Percentiles rank a stretch among this genome's conserved stretches.
Conservation (phyloP, 1,284 basidiomycete genomes). For the Ustilago curta region DNA sequence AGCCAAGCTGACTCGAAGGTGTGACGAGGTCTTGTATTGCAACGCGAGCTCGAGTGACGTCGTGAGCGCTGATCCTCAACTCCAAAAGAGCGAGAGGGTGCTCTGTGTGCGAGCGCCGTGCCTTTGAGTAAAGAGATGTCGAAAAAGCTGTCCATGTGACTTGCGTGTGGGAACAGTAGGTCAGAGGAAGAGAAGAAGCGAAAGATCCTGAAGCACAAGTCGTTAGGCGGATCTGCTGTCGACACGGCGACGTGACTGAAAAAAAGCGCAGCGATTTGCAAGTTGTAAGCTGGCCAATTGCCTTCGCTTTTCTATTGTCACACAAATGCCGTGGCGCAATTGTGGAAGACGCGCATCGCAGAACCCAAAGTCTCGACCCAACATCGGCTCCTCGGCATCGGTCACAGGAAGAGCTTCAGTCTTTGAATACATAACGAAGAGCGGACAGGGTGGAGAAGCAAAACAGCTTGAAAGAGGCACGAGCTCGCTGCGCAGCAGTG, state of each 20-base stretch:
- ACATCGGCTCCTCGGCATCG: too few relatives aligned
- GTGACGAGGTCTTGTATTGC: too few relatives aligned
- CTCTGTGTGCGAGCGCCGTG: too few relatives aligned
- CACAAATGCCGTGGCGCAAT: slow-evolving; percentile 15
- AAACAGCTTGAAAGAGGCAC: not conserved
- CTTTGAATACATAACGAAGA: too few relatives aligned
- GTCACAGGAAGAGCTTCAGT: not conserved
- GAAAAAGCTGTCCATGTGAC: not conserved
- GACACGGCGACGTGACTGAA: slow-evolving; percentile 28
- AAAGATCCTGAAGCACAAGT: not conserved
- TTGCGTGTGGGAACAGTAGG: not conserved
- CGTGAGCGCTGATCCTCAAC: too few relatives aligned
- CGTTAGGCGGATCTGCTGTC: slow-evolving; percentile 11
- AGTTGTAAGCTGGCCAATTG: too few relatives aligned
- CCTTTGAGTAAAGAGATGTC: not conserved
- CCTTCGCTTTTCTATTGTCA: slow-evolving; percentile 8
- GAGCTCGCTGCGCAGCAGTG: not conserved
- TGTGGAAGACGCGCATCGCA: slow-evolving; percentile 9
- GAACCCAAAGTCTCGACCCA: not conserved
- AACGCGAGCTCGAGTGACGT: too few relatives aligned
- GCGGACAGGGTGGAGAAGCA: not conserved
- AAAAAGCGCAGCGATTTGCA: not conserved
- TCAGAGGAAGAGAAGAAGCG: not conserved
- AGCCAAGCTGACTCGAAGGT: not conserved
- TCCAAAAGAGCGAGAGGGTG: too few relatives aligned